Evolutionary conservation across 371 early-diverging fungal genomes (phyloP).

Genomic region (Syncephalastrum racemosum): DNA sequence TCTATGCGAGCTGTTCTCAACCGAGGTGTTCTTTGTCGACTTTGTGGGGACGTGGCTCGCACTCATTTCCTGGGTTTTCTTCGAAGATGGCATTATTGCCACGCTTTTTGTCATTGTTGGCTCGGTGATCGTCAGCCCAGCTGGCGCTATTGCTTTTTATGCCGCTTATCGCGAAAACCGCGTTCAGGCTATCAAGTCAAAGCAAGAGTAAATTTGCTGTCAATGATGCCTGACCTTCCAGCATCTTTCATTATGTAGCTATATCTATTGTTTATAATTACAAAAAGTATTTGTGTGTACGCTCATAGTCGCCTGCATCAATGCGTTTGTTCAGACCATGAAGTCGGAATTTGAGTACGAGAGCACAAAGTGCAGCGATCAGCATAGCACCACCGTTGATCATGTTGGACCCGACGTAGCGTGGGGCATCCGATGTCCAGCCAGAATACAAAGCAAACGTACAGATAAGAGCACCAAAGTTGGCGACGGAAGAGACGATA

Average conservation of each 20-base stretch:
- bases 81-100: slow-evolving; percentile 11
- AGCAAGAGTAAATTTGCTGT: too few species aligned
- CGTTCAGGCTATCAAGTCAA: slow-evolving; percentile 5
- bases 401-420: slow-evolving; percentile 51
- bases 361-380: slow-evolving; percentile 39
- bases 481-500: slow-evolving; percentile 48
- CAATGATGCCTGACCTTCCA: too few species aligned
- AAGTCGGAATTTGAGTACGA: slow-evolving; percentile 28
- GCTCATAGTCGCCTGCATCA: slow-evolving; percentile 18
- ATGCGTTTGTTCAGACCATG: slow-evolving; percentile 30
- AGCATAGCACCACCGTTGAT: slow-evolving; percentile 49
- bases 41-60: not conserved
- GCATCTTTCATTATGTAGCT: not conserved
- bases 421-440: slow-evolving; percentile 49
- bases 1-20: slow-evolving; percentile 6
- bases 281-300: slow-evolving; percentile 16
- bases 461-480: slow-evolving; percentile 46
- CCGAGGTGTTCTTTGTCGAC: slow-evolving; percentile 13
- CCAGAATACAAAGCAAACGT: slow-evolving; percentile 52
- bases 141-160: slow-evolving; percentile 14
- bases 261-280: slow-evolving; percentile 1
- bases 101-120: slow-evolving; percentile 1
- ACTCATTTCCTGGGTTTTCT: slow-evolving; percentile 6
- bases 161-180: slow-evolving; percentile 15
- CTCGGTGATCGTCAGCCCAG: slow-evolving; percentile 13